Base-by-base conservation (phyloP, 1,139 yeast genomes). In the Hemisphaericaspora lyxosophila region DNA sequence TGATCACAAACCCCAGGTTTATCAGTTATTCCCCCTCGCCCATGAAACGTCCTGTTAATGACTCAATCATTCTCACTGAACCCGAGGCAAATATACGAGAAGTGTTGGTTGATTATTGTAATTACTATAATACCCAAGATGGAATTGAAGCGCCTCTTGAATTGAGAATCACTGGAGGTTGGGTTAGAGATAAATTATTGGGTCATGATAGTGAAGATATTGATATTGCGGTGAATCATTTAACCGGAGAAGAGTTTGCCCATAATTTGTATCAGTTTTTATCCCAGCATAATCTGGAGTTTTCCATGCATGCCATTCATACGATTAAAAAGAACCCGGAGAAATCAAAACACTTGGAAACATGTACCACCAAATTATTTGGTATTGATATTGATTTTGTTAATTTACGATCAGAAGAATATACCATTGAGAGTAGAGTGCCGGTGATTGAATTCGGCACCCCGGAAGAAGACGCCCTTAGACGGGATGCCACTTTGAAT, bases 101-200 rank as follows among this genome's bases (percentile, higher is more conserved):
- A 27, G 54, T 80, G 15, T 60, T 82, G 38, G 66, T 68, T 22
- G 71, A 66, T 26, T 76, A 68, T 50, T 66, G 74, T 47, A 41
- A 55, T 33, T 50, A 59, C 39, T 68, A 71, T 45, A 69, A 70
- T 40, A 51, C 47, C 16, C 28, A 44, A 1, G 40, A 43, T 22
- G 35, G 35, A 6, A 31, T 27, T 16, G 36, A 41, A 5, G 34
- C 45, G 22, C 51, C 47, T 15, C 45, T 72, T 16, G 82, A 76
- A 23, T 70, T 90, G 15, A 63, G 99, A 46, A 85, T 92, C 50
- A 90, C 97, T 0, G 99, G 99, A 23, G 99, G 99, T 1, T 92
- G 99, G 99, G 99, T 92, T 5, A 75, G 99, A 51, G 99, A 92
- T 60, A 92, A 92, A 64, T 65, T 92, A 26, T 67, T 94, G 27